Percentiles rank a stretch among this genome's conserved stretches.
phyloP scores from a whole-genome alignment of 306 rosid species.

The Cucurbita ficifolia region DNA sequence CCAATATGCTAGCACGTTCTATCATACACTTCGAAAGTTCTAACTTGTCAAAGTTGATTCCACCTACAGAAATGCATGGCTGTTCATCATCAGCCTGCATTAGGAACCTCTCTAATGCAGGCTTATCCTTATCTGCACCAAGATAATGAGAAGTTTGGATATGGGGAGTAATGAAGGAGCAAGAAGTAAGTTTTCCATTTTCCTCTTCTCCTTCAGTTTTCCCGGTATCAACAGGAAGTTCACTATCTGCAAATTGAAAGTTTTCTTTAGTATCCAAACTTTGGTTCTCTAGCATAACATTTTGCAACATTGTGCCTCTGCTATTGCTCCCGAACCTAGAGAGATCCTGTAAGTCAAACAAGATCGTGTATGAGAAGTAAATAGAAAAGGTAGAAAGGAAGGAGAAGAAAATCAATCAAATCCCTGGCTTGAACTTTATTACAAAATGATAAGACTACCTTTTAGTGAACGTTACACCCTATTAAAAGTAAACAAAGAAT shows the following conservation, averaged over 20 bases:
- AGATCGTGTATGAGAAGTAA: not conserved
- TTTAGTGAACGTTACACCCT: not conserved
- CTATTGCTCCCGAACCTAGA: not conserved
- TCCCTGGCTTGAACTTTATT: not conserved
- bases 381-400: not conserved
- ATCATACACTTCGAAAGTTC: conserved; percentile 23
- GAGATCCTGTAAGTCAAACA: not conserved
- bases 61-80: conserved; percentile 26
- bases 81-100: conserved; percentile 39
- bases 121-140: conserved; percentile 30
- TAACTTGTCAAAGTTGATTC: conserved; percentile 29
- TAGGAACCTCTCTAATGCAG: conserved; percentile 63
- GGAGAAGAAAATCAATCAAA: not conserved
- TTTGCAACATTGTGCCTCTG: not conserved
- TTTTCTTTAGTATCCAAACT: conserved; percentile 14
- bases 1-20: conserved; percentile 35
- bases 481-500: not conserved
- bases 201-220: conserved; percentile 25
- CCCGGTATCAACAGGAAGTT: conserved; percentile 12
- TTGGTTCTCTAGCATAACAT: conserved; percentile 18
- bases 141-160: conserved; percentile 22
- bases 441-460: not conserved
- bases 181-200: not conserved
- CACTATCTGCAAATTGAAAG: conserved; percentile 15
- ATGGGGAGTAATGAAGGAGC: conserved; percentile 25